These are phyloP conservation scores for Mucor indicus DNA, from an alignment of 371 early-diverging fungal genomes.

Conservation along the genomic window DNA sequence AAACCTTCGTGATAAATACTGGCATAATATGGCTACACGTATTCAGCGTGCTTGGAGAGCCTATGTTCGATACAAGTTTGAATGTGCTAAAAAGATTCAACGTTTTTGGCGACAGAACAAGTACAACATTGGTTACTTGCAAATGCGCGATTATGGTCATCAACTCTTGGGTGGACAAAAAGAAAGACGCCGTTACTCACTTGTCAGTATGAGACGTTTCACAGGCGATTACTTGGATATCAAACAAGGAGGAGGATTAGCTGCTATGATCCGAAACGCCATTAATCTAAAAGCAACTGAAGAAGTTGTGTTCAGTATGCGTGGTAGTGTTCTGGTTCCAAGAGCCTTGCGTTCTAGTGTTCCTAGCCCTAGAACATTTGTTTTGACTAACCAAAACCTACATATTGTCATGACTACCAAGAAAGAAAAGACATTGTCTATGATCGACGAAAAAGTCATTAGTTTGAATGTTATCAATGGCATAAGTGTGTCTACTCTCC, in stretches of 20 bases:
- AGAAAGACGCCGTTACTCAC: slow-evolving; percentile 86
- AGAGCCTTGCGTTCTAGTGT: slow-evolving; percentile 77
- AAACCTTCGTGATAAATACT: slow-evolving; percentile 90
- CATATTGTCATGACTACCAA: slow-evolving; percentile 53
- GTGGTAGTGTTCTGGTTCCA: slow-evolving; percentile 68
- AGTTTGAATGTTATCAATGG: slow-evolving; percentile 49
- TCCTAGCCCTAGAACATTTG: slow-evolving; percentile 72
- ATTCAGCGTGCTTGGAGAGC: slow-evolving; percentile 92
- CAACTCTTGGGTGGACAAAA: slow-evolving; percentile 87
- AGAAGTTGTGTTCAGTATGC: slow-evolving; percentile 64
- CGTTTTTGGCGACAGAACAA: slow-evolving; percentile 87
- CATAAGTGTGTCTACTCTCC: slow-evolving; percentile 59
- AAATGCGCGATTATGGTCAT: slow-evolving; percentile 91
- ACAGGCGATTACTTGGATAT: slow-evolving; percentile 91
- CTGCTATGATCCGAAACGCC: slow-evolving; percentile 63
- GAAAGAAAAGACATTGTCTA: slow-evolving; percentile 50
- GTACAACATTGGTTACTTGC: slow-evolving; percentile 85
- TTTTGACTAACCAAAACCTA: slow-evolving; percentile 60
- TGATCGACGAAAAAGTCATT: slow-evolving; percentile 49
- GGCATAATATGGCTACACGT: slow-evolving; percentile 93
- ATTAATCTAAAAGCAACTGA: slow-evolving; percentile 56
- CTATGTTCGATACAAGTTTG: slow-evolving; percentile 71
- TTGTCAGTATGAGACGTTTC: slow-evolving; percentile 83
- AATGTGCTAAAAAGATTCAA: slow-evolving; percentile 77
- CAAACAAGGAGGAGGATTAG: slow-evolving; percentile 62